phyloP scores from a whole-genome alignment of 179 eudicot genomes.

The Actinidia chinensis region DNA sequence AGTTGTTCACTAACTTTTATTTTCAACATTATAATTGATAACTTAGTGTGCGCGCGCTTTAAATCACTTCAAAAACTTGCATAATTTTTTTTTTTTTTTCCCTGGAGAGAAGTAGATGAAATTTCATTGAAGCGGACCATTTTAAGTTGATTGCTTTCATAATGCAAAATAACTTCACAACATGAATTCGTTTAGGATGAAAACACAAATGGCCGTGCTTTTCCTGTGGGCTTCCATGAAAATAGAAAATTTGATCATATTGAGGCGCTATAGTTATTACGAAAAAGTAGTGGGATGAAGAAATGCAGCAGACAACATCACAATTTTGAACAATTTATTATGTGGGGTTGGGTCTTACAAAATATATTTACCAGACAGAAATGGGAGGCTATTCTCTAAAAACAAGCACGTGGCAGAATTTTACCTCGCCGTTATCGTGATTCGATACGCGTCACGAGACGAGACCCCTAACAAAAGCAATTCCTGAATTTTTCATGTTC shows the following conservation, averaged over 20 bases:
- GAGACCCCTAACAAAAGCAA: not conserved
- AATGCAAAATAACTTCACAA: too few relatives aligned
- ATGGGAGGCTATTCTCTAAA: not conserved
- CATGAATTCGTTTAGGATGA: too few relatives aligned
- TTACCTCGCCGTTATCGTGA: not conserved
- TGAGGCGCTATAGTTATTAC: not conserved
- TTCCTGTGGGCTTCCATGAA: not conserved
- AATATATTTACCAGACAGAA: conserved; percentile 11
- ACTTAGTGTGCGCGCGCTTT: too few relatives aligned
- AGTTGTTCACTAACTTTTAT: too few relatives aligned
- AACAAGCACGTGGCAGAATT: conserved; percentile 1
- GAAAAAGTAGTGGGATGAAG: not conserved
- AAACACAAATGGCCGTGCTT: too few relatives aligned
- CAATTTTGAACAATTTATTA: not conserved
- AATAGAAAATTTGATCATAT: not conserved
- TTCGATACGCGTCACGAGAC: not conserved
- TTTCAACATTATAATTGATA: too few relatives aligned
- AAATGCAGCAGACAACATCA: not conserved
- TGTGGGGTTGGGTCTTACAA: not conserved
- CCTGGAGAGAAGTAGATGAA: too few relatives aligned
- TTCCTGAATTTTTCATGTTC: too few relatives aligned
- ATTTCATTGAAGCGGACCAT: too few relatives aligned
- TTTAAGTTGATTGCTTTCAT: too few relatives aligned
- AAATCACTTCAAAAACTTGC: too few relatives aligned
- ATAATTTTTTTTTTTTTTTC: too few relatives aligned